Evolutionary conservation across 2,329 filamentous ascomycete genomes (phyloP).

Genomic region (Neonectria hederae): DNA sequence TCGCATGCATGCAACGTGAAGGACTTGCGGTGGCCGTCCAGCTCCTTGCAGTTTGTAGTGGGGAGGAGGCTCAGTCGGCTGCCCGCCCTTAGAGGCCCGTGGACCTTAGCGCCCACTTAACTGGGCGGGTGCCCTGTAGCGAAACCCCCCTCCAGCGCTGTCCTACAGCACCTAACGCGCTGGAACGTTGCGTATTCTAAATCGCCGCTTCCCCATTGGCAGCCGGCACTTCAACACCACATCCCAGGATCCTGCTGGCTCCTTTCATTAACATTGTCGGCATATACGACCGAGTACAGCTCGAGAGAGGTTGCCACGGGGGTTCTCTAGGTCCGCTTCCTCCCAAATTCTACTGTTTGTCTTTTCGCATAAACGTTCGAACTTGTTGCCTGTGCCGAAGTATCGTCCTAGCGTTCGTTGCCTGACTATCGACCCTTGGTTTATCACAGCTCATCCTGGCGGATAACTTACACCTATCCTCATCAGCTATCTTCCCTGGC

Average conservation of each 20-base stretch:
- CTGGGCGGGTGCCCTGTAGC: background rate
- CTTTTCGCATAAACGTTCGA: background rate
- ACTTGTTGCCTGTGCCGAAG: background rate
- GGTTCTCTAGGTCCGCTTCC: conserved; percentile 2
- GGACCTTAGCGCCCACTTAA: background rate
- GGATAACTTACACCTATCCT: background rate
- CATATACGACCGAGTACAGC: background rate
- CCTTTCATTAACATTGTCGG: conserved; percentile 12
- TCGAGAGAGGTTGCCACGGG: background rate
- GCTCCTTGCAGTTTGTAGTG: background rate
- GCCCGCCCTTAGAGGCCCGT: background rate
- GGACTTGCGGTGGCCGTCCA: background rate
- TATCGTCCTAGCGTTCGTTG: background rate
- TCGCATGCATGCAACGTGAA: conserved; percentile 26
- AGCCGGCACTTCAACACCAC: conserved; percentile 13
- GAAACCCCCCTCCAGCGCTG: conserved; percentile 1
- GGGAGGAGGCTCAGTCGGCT: background rate
- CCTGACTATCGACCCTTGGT: background rate
- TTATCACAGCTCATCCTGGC: background rate
- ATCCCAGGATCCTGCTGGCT: background rate
- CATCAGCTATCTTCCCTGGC: background rate
- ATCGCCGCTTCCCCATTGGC: conserved; percentile 35
- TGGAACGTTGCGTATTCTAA: conserved; percentile 46
- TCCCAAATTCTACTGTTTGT: background rate
- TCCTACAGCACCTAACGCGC: conserved; percentile 22